A percentile compares a stretch with the other conserved stretches of the same genome.
Conservation (phyloP, 768 basidiomycete species). For the Mycena epipterygia region DNA sequence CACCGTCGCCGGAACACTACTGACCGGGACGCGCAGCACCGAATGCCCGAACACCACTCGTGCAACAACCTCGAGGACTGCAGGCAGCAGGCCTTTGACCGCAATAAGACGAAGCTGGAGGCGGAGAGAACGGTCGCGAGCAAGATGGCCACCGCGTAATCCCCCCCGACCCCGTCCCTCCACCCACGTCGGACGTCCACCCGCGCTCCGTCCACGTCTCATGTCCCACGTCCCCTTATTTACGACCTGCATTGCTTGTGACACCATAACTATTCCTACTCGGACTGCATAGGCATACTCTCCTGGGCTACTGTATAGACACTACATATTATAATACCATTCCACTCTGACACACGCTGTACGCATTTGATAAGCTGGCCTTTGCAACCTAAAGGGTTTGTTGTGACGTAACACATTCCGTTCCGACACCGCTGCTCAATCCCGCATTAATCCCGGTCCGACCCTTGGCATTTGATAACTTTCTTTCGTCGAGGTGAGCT, state of each 20-base stretch:
- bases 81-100: conserved; percentile 87
- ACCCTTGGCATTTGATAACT: too few relatives aligned
- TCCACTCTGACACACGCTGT: neutral
- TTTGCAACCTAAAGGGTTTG: neutral
- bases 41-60: conserved; percentile 89
- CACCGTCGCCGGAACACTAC: conserved; percentile 35
- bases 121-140: conserved; percentile 88
- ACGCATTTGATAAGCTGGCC: neutral
- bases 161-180: neutral
- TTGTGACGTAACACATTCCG: neutral
- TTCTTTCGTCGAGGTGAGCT: too few relatives aligned
- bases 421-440: neutral
- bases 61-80: conserved; percentile 89
- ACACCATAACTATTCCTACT: conserved; percentile 20
- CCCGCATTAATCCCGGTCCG: too few relatives aligned
- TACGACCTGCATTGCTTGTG: conserved; percentile 21
- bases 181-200: neutral
- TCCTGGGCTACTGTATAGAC: conserved; percentile 27
- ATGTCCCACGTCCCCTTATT: neutral
- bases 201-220: neutral
- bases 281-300: conserved; percentile 25
- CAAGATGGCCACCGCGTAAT: conserved; percentile 86
- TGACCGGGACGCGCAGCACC: conserved; percentile 67
- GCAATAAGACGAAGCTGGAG: conserved; percentile 86
- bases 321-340: conserved; percentile 30